Evolutionary conservation across 305 asterid species (phyloP), one percentile per base, ranked within the genome.

Genomic region (Fraxinus latifolia): DNA sequence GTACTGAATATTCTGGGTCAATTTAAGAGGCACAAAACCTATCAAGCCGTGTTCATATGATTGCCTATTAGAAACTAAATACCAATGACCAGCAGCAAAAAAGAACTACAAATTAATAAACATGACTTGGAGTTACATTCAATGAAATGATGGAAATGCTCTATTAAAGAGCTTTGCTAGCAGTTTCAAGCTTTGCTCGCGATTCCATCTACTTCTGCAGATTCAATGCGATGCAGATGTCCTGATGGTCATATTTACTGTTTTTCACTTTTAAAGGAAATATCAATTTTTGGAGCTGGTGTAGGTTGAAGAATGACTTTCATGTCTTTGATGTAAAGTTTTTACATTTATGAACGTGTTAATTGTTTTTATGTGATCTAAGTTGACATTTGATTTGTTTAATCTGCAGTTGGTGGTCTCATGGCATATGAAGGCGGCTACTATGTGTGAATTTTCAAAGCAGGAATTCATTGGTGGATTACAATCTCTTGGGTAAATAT

Each of bases 381-480:
- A 76, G 74, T 42, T 80, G 75, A 81, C 60, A 50, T 84, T 71
- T 70, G 80, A 15, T 77, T 81, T 78, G 9, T 31, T 75, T 80
- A 44, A 84, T 25, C 53, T 85, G 78, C 87, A 96, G 99, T 89
- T 96, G 95, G 98, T 95, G 77, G 84, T 95, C 81, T 96, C 99
- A 74, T 96, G 99, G 99, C 99, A 96, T 86, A 96, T 96, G 98
- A 95, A 93, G 88, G 99, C 98, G 86, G 98, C 98, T 75, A 96
- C 99, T 25, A 96, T 96, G 99, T 96, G 99, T 88, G 99, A 96
- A 90, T 96, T 94, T 87, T 91, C 98, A 29, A 95, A 96, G 91
- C 98, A 92, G 86, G 99, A 96, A 88, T 96, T 96, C 81, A 84
- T 93, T 86, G 89, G 96, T 81, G 99, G 98, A 87, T 84, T 96